These are phyloP conservation scores for Phytophthora nicotianae DNA, from an alignment of 352 stramenopile genomes.

Conservation along the genomic window DNA sequence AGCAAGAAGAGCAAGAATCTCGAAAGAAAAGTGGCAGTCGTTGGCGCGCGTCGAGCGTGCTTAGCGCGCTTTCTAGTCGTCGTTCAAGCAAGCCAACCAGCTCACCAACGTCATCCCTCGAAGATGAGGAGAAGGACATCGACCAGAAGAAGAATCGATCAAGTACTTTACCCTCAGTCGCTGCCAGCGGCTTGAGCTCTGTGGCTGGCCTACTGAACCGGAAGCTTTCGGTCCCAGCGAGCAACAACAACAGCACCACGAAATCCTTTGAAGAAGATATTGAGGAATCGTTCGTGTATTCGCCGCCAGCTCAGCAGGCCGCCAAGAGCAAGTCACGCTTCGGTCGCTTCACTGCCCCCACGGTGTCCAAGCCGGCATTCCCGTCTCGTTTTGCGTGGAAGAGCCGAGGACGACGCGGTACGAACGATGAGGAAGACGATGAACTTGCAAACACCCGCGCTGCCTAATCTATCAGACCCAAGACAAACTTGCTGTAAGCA, in stretches of 20 bases:
- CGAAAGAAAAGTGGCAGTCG: conserved; percentile 36
- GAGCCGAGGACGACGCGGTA: conserved; percentile 31
- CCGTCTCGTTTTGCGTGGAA: conserved; percentile 62
- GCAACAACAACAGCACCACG: conserved; percentile 27
- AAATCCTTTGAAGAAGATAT: conserved; percentile 41
- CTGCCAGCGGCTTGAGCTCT: conserved; percentile 28
- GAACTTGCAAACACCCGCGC: conserved; percentile 17
- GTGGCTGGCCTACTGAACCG: conserved; percentile 38
- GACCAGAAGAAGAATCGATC: conserved; percentile 36
- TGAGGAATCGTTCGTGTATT: conserved; percentile 43
- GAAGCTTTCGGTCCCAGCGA: conserved; percentile 34
- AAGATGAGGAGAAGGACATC: conserved; percentile 31
- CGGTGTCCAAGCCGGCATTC: conserved; percentile 43
- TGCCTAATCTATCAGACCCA: conserved; percentile 19
- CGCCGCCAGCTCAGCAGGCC: conserved; percentile 32
- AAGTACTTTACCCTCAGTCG: conserved; percentile 27
- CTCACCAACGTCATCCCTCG: conserved; percentile 33
- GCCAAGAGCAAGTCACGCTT: conserved; percentile 55
- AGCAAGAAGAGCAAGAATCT: conserved; percentile 14
- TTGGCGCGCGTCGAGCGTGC: conserved; percentile 49
- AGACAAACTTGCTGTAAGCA: conserved; percentile 25
- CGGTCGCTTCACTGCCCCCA: conserved; percentile 44
- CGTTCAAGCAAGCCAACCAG: conserved; percentile 44
- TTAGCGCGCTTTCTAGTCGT: conserved; percentile 48
- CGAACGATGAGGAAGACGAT: conserved; percentile 21